These are phyloP conservation scores for Venturia oleaginea DNA, from an alignment of 2,329 filamentous ascomycete genomes.

Conservation along the genomic window DNA sequence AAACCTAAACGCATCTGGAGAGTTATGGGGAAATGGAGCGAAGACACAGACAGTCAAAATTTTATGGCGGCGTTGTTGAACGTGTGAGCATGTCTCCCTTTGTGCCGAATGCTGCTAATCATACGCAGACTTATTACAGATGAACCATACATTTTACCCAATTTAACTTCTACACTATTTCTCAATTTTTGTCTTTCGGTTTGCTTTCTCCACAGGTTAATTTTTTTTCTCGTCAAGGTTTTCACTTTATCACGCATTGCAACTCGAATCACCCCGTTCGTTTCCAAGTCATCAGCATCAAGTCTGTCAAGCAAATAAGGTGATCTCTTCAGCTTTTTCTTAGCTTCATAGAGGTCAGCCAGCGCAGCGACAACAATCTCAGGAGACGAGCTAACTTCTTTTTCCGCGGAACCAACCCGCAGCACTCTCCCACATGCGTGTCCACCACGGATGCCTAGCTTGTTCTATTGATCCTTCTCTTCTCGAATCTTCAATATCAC, in stretches of 20 bases:
- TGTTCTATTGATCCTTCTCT: background rate
- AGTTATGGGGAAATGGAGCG: background rate
- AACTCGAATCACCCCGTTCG: background rate
- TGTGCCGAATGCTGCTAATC: background rate
- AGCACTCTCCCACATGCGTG: background rate
- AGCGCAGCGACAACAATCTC: background rate
- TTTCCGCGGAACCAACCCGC: background rate
- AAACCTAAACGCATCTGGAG: background rate
- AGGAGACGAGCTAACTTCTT: background rate
- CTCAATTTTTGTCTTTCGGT: background rate
- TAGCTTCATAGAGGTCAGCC: background rate
- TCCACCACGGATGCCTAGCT: background rate
- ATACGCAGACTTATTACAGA: background rate
- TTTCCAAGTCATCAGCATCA: background rate
- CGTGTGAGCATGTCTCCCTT: background rate
- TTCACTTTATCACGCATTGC: background rate
- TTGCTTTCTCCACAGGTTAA: background rate
- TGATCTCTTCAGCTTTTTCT: background rate
- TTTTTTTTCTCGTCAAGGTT: background rate
- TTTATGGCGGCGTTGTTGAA: constrained; percentile 5
- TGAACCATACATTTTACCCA: background rate
- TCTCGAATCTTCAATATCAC: background rate
- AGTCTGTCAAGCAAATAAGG: background rate
- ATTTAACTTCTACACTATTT: background rate
- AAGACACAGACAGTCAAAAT: background rate